Evolutionary conservation across 768 basidiomycete genomes (phyloP).

Genomic region (Pholiota conissans): DNA sequence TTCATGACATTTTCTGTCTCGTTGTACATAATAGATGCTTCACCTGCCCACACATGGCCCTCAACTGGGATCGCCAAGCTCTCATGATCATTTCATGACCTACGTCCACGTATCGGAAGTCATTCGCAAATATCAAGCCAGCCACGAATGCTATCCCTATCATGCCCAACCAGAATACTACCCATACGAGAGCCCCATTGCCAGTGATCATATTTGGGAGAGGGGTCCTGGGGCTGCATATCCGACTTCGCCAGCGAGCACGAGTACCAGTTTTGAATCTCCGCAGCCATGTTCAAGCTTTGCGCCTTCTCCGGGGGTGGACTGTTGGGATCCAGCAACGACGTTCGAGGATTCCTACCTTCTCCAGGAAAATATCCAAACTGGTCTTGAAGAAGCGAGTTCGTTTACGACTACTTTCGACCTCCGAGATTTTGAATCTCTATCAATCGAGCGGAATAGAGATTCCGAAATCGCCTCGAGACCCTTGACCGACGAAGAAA

Average conservation of each 20-base stretch:
- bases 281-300: too few relatives aligned
- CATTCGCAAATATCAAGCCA: background rate
- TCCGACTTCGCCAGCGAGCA: background rate
- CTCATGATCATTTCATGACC: background rate
- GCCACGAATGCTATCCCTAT: background rate
- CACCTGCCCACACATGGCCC: background rate
- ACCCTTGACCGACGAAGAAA: background rate
- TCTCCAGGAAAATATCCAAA: too few relatives aligned
- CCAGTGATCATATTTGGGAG: background rate
- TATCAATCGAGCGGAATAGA: too few relatives aligned
- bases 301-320: too few relatives aligned
- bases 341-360: too few relatives aligned
- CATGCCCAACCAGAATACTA: background rate
- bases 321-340: too few relatives aligned
- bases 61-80: background rate
- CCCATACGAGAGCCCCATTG: background rate
- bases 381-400: too few relatives aligned
- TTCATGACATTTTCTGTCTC: background rate
- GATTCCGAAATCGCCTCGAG: too few relatives aligned
- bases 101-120: background rate
- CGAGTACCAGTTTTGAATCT: too few relatives aligned
- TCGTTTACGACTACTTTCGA: too few relatives aligned
- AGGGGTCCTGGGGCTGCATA: too few relatives aligned
- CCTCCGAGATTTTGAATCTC: too few relatives aligned
- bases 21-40: background rate